A percentile compares a stretch with the other conserved stretches of the same genome.
Conservation (phyloP, 1,284 basidiomycete genomes). For the Austroboletus rostrupii region DNA sequence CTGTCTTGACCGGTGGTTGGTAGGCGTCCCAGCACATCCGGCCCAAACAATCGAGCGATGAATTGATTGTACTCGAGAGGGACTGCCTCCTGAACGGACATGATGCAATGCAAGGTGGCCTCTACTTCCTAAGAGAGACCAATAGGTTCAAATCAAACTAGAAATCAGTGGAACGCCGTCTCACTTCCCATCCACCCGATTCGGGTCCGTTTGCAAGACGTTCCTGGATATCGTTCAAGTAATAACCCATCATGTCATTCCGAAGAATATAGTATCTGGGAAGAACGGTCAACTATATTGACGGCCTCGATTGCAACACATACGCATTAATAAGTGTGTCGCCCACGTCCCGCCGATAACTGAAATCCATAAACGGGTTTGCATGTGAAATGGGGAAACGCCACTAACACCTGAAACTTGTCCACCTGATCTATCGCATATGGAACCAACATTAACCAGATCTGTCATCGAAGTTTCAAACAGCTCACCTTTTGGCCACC, state of each 20-base stretch:
- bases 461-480: neutral
- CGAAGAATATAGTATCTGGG: conserved; percentile 85
- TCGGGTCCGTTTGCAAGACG: conserved; percentile 41
- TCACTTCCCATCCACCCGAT: conserved; percentile 66
- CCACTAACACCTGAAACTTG: conserved; percentile 67
- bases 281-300: conserved; percentile 8
- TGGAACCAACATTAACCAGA: conserved; percentile 9
- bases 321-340: conserved; percentile 89
- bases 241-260: conserved; percentile 72
- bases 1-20: conserved; percentile 62
- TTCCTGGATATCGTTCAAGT: conserved; percentile 58
- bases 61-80: conserved; percentile 67
- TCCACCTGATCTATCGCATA: conserved; percentile 60
- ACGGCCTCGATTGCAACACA: conserved; percentile 27
- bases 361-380: conserved; percentile 28
- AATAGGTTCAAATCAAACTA: neutral
- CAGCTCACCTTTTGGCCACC: conserved; percentile 67
- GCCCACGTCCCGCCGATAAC: conserved; percentile 84
- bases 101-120: conserved; percentile 78
- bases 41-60: conserved; percentile 66
- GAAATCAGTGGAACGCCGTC: conserved; percentile 16
- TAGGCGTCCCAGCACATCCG: conserved; percentile 62
- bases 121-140: conserved; percentile 65
- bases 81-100: conserved; percentile 82
- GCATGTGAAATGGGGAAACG: neutral